These are phyloP conservation scores for Vitis hybrid DNA, from an alignment of 177 flowering plant species.

Conservation along the genomic window DNA sequence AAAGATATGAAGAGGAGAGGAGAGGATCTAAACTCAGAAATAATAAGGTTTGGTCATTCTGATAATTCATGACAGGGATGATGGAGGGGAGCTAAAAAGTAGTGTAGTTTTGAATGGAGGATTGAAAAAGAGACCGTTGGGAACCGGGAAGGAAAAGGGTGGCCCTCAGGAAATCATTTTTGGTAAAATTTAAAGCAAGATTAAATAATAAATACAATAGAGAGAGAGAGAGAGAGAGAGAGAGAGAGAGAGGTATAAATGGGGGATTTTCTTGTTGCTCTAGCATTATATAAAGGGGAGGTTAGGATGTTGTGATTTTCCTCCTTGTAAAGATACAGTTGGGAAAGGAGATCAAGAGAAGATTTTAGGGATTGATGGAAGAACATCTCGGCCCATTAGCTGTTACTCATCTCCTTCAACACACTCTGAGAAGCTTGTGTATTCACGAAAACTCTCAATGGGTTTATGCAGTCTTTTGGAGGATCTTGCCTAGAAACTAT, in stretches of 20 bases:
- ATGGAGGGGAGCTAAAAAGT: constrained; percentile 16
- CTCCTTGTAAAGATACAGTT: constrained; percentile 13
- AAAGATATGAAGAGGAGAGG: too few species aligned
- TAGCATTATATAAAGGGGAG: constrained; percentile 40
- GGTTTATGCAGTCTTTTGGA: constrained; percentile 99
- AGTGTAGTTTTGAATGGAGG: constrained; percentile 19
- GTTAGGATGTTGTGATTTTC: constrained; percentile 26
- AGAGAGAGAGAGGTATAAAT: constrained; percentile 26
- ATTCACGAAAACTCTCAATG: constrained; percentile 83
- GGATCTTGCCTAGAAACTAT: constrained; percentile 93
- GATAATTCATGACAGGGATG: constrained; percentile 12
- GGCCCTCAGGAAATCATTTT: constrained; percentile 21
- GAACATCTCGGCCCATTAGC: constrained; percentile 78
- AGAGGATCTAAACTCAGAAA: constrained; percentile 18
- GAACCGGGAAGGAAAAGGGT: constrained; percentile 19
- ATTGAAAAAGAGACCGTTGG: constrained; percentile 12
- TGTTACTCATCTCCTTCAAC: constrained; percentile 91
- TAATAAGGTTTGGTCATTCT: constrained; percentile 30
- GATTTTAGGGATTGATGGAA: constrained; percentile 49
- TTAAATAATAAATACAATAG: constrained; percentile 13
- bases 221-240: constrained; percentile 10
- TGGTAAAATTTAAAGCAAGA: constrained; percentile 25
- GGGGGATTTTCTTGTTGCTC: constrained; percentile 31
- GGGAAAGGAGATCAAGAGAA: constrained; percentile 8
- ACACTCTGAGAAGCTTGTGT: constrained; percentile 91